Percentiles rank a stretch among this genome's conserved stretches.
These are phyloP conservation scores for Hypericum perforatum DNA, from an alignment of 345 rosid species.

Conservation along the genomic window DNA sequence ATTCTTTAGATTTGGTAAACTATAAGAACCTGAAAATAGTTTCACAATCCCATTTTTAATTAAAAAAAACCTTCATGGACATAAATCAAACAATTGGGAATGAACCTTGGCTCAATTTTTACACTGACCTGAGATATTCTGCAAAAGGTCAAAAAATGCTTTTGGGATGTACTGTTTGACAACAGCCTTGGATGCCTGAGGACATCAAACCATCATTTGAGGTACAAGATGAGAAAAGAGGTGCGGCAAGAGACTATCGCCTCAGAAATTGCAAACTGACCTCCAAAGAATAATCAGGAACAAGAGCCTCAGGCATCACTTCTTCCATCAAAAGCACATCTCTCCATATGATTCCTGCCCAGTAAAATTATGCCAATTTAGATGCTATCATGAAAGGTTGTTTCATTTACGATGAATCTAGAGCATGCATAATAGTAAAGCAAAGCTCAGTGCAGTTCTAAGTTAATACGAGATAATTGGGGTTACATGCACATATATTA, in stretches of 20 bases:
- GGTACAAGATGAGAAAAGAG: conserved; percentile 1
- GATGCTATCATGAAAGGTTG: too few relatives aligned
- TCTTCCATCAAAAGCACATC: conserved; percentile 83
- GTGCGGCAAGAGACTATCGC: conserved; percentile 1
- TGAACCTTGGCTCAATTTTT: neutral
- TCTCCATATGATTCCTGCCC: conserved; percentile 70
- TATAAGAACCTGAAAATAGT: too few relatives aligned
- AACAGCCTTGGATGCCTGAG: conserved; percentile 71
- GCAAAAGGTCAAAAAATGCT: conserved; percentile 58
- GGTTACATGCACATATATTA: too few relatives aligned
- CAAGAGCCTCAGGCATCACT: conserved; percentile 64
- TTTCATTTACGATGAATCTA: too few relatives aligned
- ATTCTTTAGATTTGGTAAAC: too few relatives aligned
- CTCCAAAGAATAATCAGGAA: conserved; percentile 68
- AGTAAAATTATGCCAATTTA: too few relatives aligned
- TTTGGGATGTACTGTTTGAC: conserved; percentile 57
- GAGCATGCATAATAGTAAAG: too few relatives aligned
- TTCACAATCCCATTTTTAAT: too few relatives aligned
- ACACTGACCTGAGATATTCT: conserved; percentile 68
- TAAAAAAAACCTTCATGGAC: too few relatives aligned
- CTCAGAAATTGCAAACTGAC: conserved; percentile 26
- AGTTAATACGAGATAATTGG: too few relatives aligned
- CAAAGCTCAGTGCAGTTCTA: too few relatives aligned
- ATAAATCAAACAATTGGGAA: neutral
- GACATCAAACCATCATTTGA: conserved; percentile 23